Base-by-base conservation (phyloP, 345 rosid species). In the Lenwebbia sp. region DNA sequence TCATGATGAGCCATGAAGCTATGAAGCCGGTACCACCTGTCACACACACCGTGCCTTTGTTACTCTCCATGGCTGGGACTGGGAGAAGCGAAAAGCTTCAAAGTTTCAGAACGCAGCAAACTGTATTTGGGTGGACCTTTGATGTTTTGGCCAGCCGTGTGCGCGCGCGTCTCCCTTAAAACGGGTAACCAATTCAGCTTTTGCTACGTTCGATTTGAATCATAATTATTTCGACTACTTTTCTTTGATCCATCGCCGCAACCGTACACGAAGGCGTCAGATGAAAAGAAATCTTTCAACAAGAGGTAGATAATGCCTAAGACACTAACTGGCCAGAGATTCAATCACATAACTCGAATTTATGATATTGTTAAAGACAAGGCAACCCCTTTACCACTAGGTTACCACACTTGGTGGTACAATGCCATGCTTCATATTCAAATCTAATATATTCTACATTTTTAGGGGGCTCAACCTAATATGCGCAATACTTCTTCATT, bases 1-100 rank as follows among this genome's bases (percentile, higher is more conserved):
- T 88, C 93, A 85, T 91, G 90, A 92, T 90, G 52, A 93, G 91
- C 93, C 93, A 92, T 52, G 95, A 93, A 51, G 89, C 94, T 41
- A 93, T 44, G 85, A 89, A 93, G 21, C 94, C 94, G 10, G 93
- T 90, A 5, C 93, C 93, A 5, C 94, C 95, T 26, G 94, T 93
- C 17, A 93, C 93, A 65, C 95, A 91, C 54, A 93, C 92, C 12
- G 44, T 87, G 44, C 88, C 93, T 84, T 19, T 62, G 41, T 30
- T 62, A 5, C 75, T 41, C 75, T 30, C 75, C 75, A 30, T 30
- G 8, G 75, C 75, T 62, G 3, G 11, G 75, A 30, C 75, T 62
- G 3, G 11, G 75, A 30, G 1, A 62, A 62, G 23, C 28, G 75
- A 62, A 62, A 33, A 62, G 75, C 75, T 30, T 62, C 75, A 30